A percentile compares a stretch with the other conserved stretches of the same genome.
phyloP scores from a whole-genome alignment of 2,329 filamentous ascomycete genomes.

The Cercospora canescens region DNA sequence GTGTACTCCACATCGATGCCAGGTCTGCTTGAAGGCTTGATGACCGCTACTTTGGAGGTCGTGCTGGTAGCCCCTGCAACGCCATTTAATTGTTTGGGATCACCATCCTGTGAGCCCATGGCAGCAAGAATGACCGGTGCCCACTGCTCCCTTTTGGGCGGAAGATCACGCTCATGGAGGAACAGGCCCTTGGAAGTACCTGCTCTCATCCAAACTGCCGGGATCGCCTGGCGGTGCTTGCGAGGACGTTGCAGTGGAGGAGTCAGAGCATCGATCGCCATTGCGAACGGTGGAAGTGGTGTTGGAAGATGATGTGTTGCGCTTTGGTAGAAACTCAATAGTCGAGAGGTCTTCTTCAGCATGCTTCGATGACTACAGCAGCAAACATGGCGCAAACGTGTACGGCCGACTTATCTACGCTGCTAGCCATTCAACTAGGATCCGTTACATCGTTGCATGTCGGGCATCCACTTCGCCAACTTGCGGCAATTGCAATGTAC shows the following conservation, averaged over 20 bases:
- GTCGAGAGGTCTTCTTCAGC: slow-evolving; percentile 4
- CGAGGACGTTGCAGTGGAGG: neutral
- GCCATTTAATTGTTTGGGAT: slow-evolving; percentile 27
- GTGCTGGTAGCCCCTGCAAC: slow-evolving; percentile 29
- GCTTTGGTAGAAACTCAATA: neutral
- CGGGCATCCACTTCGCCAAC: neutral
- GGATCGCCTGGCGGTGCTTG: slow-evolving; percentile 23
- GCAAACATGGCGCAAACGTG: neutral
- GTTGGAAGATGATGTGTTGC: neutral
- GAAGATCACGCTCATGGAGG: slow-evolving; percentile 38
- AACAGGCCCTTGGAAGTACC: slow-evolving; percentile 45
- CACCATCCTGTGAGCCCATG: slow-evolving; percentile 36
- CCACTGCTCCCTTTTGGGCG: slow-evolving; percentile 30
- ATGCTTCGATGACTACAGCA: neutral
- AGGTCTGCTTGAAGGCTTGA: slow-evolving; percentile 21
- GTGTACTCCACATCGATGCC: slow-evolving; percentile 28
- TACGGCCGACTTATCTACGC: neutral
- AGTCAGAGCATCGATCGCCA: slow-evolving; percentile 6
- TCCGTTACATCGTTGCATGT: neutral
- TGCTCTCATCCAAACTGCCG: slow-evolving; percentile 42
- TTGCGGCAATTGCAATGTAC: neutral
- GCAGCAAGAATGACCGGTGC: slow-evolving; percentile 34
- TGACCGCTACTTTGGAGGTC: slow-evolving; percentile 28
- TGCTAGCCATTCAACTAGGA: neutral
- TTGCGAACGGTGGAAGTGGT: slow-evolving; percentile 2